A percentile compares a stretch with the other conserved stretches of the same genome.
These are phyloP conservation scores for Ceratocystis ficicola DNA, from an alignment of 2,329 filamentous ascomycete genomes.

Conservation along the genomic window DNA sequence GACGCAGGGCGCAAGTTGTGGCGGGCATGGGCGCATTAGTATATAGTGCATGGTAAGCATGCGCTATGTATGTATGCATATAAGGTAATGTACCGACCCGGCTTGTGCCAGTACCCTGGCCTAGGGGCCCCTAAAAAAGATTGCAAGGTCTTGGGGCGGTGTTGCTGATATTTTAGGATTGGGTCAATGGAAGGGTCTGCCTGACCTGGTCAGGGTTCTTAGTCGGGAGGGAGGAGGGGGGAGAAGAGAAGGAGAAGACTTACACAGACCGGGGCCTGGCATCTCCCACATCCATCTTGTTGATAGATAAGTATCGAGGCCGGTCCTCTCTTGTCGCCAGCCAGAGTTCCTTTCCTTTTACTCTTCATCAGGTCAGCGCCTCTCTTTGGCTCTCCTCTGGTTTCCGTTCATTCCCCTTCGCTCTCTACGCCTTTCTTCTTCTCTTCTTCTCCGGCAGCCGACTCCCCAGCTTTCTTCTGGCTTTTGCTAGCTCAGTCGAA, in stretches of 20 bases:
- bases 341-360: not conserved
- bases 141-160: constrained; percentile 2
- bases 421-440: not conserved
- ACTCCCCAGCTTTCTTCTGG: constrained; percentile 1
- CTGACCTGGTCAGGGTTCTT: not conserved
- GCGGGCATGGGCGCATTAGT: not conserved
- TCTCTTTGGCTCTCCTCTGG: constrained; percentile 7
- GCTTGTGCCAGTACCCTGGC: too few species aligned
- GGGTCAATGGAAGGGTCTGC: not conserved
- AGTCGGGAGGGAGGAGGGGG: not conserved
- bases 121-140: not conserved
- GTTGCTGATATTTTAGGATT: constrained; percentile 2
- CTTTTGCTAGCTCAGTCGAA: constrained; percentile 3
- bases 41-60: too few species aligned
- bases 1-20: constrained; percentile 7
- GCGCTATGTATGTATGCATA: too few species aligned
- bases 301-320: constrained; percentile 5
- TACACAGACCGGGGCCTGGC: not conserved
- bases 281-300: not conserved
- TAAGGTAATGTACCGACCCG: not conserved
- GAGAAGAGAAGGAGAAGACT: not conserved
- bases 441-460: constrained; percentile 5
- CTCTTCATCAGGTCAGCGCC: constrained; percentile 13
- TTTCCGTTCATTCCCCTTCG: constrained; percentile 6
- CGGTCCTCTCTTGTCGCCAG: not conserved